These are phyloP conservation scores for Lachnum nothofagi DNA, from an alignment of 2,329 filamentous ascomycete species.

Conservation along the genomic window DNA sequence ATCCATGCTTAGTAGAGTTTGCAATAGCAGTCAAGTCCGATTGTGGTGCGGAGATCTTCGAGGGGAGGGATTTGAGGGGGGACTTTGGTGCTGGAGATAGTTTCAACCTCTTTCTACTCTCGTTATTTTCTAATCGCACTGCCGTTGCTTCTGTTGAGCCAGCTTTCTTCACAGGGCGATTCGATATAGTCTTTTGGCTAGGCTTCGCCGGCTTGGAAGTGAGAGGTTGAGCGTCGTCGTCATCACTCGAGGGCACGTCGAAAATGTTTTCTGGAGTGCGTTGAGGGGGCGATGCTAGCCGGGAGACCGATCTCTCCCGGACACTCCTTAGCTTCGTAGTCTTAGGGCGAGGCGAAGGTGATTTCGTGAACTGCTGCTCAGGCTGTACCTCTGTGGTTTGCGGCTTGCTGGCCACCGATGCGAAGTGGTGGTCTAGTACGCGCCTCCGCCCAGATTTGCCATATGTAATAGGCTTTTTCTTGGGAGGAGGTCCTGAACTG, in stretches of 20 bases:
- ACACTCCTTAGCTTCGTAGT: slow-evolving; percentile 9
- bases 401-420: slow-evolving; percentile 18
- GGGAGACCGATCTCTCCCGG: slow-evolving; percentile 5
- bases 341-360: slow-evolving; percentile 1
- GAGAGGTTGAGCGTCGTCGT: slow-evolving; percentile 12
- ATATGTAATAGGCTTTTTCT: slow-evolving; percentile 32
- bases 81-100: slow-evolving; percentile 19
- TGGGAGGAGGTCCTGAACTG: slow-evolving; percentile 21
- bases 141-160: slow-evolving; percentile 3
- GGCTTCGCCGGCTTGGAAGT: slow-evolving; percentile 17
- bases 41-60: not conserved
- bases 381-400: slow-evolving; percentile 16
- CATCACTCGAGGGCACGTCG: slow-evolving; percentile 23
- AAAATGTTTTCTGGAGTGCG: slow-evolving; percentile 8
- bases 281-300: slow-evolving; percentile 6
- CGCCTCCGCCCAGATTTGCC: slow-evolving; percentile 30
- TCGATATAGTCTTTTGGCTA: slow-evolving; percentile 4
- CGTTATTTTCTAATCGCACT: slow-evolving; percentile 14
- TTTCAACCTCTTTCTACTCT: slow-evolving; percentile 27
- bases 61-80: not conserved
- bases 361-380: not conserved
- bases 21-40: not conserved
- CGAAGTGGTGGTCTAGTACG: slow-evolving; percentile 27
- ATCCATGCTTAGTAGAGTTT: slow-evolving; percentile 10
- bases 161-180: slow-evolving; percentile 2